Evolutionary conservation across 352 stramenopile genomes (phyloP).

Genomic region (Globisporangium takayamanum): DNA sequence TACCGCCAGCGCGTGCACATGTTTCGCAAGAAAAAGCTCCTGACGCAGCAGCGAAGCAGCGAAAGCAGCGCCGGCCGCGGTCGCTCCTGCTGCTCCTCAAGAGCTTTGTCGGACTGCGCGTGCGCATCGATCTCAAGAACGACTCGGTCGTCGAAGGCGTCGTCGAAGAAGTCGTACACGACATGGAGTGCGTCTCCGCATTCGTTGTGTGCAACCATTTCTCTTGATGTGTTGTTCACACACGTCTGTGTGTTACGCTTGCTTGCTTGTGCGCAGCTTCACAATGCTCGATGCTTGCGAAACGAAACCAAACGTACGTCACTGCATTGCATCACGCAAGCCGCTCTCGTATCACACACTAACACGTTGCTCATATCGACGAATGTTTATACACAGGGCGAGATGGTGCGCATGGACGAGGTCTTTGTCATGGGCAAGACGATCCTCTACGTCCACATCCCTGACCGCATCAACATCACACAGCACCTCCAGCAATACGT

Average conservation of each 20-base stretch:
- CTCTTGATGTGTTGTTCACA: background rate
- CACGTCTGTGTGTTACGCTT: too few relatives aligned
- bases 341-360: background rate
- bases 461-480: constrained; percentile 78
- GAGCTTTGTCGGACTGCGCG: constrained; percentile 73
- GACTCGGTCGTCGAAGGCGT: constrained; percentile 71
- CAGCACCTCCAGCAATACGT: constrained; percentile 79
- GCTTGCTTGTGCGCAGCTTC: constrained; percentile 27
- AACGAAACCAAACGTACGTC: constrained; percentile 59
- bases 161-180: constrained; percentile 76
- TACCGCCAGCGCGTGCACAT: background rate
- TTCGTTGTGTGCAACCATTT: background rate
- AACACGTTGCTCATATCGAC: background rate
- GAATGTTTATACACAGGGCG: constrained; percentile 26
- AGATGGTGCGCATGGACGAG: constrained; percentile 58
- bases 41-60: constrained; percentile 1
- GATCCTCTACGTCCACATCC: constrained; percentile 83
- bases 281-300: constrained; percentile 68
- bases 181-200: constrained; percentile 66
- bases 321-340: background rate
- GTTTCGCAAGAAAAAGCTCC: background rate
- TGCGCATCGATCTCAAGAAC: constrained; percentile 82
- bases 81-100: constrained; percentile 79
- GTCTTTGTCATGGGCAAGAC: constrained; percentile 87
- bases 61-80: constrained; percentile 24